phyloP scores from a whole-genome alignment of 1,284 basidiomycete genomes.

The Sphagnurus paluster region DNA sequence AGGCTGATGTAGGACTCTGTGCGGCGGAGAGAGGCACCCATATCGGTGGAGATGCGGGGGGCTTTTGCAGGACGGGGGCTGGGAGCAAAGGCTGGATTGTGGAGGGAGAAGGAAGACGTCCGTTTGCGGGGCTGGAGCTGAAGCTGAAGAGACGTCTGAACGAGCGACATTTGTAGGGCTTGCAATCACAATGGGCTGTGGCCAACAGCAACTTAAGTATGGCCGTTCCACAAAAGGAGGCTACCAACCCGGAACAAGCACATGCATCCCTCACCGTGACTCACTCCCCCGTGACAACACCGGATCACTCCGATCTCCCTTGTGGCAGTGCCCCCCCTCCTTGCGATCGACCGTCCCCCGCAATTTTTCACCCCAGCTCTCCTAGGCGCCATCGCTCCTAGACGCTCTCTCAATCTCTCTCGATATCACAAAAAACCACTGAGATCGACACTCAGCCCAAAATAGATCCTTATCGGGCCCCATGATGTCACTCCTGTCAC shows the following conservation, averaged over 20 bases:
- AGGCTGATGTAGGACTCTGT: constrained; percentile 22
- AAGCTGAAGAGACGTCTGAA: constrained; percentile 4
- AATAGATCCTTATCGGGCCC: too few species aligned
- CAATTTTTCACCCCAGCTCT: too few species aligned
- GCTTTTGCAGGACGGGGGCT: constrained; percentile 18
- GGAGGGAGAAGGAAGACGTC: constrained; percentile 21
- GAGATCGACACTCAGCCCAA: too few species aligned
- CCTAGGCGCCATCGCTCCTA: too few species aligned
- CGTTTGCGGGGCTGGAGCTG: constrained; percentile 17
- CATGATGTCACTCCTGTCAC: too few species aligned
- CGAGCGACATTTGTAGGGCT: constrained; percentile 17
- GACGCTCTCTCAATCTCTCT: too few species aligned
- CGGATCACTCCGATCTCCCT: constrained; percentile 5
- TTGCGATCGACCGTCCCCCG: too few species aligned
- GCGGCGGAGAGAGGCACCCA: constrained; percentile 18
- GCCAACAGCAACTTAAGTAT: constrained; percentile 6
- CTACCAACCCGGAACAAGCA: constrained; percentile 16
- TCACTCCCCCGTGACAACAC: neutral
- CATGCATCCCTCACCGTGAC: neutral
- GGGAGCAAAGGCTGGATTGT: constrained; percentile 3
- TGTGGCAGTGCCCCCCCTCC: constrained; percentile 2
- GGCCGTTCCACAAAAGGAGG: constrained; percentile 6
- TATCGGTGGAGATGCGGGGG: constrained; percentile 11
- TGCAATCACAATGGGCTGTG: constrained; percentile 13
- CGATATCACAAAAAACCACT: too few species aligned